A percentile compares a stretch with the other conserved stretches of the same genome.
Conservation (phyloP, 192 early-diverging fungal species). For the Gigaspora rosea region DNA sequence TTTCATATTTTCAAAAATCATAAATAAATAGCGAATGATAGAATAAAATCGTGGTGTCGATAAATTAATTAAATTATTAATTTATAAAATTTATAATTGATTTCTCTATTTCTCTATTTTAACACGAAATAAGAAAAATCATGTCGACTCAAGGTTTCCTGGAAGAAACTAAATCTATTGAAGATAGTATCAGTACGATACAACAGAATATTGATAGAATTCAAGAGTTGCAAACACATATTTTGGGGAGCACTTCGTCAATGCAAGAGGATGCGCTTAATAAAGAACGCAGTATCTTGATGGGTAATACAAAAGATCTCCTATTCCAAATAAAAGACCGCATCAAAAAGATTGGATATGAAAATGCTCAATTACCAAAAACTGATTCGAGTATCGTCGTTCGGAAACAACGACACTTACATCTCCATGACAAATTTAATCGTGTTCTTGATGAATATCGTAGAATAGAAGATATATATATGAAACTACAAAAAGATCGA, state of each 20-base stretch:
- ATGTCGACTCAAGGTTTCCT: background rate
- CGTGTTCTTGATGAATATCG: conserved; percentile 76
- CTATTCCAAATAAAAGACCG: conserved; percentile 23
- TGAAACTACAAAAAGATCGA: conserved; percentile 78
- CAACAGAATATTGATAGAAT: conserved; percentile 21
- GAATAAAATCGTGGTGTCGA: too few relatives aligned
- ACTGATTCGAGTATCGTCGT: background rate
- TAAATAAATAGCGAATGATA: too few relatives aligned
- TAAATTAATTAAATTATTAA: too few relatives aligned
- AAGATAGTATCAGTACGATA: conserved; percentile 6
- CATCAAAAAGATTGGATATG: conserved; percentile 29
- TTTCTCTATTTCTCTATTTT: too few relatives aligned
- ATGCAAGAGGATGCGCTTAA: background rate
- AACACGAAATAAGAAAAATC: too few relatives aligned
- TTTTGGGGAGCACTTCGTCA: conserved; percentile 4
- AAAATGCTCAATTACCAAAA: conserved; percentile 21
- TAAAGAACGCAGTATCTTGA: background rate
- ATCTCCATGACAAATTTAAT: conserved; percentile 61
- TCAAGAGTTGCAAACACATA: conserved; percentile 7
- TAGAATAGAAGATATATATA: conserved; percentile 71
- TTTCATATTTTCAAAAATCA: too few relatives aligned
- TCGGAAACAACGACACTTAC: conserved; percentile 18
- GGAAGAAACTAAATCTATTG: conserved; percentile 6
- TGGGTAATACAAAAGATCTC: conserved; percentile 6
- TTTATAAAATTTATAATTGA: too few relatives aligned